Base-by-base conservation (phyloP, 176 grass and related monocot genomes). In the Carex parvula region DNA sequence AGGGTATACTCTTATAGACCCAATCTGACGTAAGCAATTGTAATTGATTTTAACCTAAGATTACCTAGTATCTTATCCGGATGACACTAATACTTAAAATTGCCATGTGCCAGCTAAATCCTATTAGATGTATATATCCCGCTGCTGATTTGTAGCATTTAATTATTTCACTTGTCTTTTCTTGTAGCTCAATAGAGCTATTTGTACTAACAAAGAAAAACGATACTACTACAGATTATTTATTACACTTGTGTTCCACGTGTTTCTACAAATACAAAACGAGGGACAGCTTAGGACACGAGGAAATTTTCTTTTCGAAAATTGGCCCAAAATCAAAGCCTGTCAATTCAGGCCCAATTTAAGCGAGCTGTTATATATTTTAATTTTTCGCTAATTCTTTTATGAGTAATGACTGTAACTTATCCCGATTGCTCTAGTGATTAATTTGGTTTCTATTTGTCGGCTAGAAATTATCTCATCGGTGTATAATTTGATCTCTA, bases 401-500 rank as follows among this genome's bases (percentile, higher is more conserved):
- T 6, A 22, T 17, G 33, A 14, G 77, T 42, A 6, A 22, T 21
- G 33, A 10, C 80, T 66, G 22, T 85, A 59, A 50, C 41, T 80
- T 33, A 17, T 77, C 17, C 48, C 32, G 48, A 57, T 35, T 56
- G 24, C 26, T 78, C 52, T 33, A 32, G 73, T 3, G 22, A 48
- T 73, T 56, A 18, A 0, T 32, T 70, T 21, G 1, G 10, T 24
- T 33, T 77, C 50, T 56, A 30, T 55, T 56, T 57, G 2, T 57
- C 14, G 5, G 15, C 2, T 55, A 57, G 24, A 57, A 57, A 57
- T 26, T 21, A 50, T 71, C 37, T 88, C 61, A 37, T 54, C 80
- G 86, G 62, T 15, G 33, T 56, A 56, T 56, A 55, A 88, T 79
- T 20, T 63, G 55, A 57, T 88, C 78, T 41, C 58, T 88, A 85